Evolutionary conservation across 2,329 filamentous ascomycete genomes (phyloP).

Genomic region (Furcasterigmium furcatum): DNA sequence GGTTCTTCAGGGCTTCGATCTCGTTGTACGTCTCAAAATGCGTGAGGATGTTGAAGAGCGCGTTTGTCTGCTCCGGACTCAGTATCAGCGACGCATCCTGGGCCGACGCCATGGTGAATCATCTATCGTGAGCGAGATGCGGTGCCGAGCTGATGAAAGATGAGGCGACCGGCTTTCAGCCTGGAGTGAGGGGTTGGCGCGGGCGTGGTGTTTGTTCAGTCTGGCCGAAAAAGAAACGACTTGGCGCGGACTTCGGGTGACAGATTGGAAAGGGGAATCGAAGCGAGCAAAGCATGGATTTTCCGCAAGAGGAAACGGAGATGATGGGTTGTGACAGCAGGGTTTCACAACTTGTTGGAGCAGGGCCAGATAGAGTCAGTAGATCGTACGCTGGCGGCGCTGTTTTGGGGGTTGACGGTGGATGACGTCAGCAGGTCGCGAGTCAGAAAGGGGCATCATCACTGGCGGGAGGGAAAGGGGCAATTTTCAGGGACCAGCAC

Average conservation of each 20-base stretch:
- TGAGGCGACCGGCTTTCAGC: no score
- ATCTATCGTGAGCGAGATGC: background rate
- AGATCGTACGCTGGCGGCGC: background rate
- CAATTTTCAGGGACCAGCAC: no score
- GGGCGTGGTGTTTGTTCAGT: no score
- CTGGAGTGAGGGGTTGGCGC: no score
- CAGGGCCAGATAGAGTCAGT: background rate
- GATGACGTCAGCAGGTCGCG: background rate
- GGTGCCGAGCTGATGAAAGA: no score
- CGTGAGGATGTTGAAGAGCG: slow-evolving; percentile 58
- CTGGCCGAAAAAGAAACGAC: no score
- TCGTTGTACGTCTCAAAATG: slow-evolving; percentile 62
- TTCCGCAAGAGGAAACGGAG: background rate
- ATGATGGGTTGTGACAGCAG: background rate
- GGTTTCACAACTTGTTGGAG: background rate
- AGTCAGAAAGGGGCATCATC: background rate
- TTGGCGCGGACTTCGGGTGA: no score
- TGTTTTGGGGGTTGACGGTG: background rate
- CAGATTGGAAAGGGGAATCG: no score
- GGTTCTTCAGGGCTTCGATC: slow-evolving; percentile 67
- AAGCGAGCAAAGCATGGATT: background rate
- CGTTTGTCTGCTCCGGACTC: slow-evolving; percentile 39
- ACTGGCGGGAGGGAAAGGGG: no score
- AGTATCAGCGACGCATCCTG: slow-evolving; percentile 14
- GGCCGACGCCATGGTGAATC: slow-evolving; percentile 4